A percentile compares a stretch with the other conserved stretches of the same genome.
Conservation (phyloP, 805 yeast genomes). For the Clavispora santaluciae region DNA sequence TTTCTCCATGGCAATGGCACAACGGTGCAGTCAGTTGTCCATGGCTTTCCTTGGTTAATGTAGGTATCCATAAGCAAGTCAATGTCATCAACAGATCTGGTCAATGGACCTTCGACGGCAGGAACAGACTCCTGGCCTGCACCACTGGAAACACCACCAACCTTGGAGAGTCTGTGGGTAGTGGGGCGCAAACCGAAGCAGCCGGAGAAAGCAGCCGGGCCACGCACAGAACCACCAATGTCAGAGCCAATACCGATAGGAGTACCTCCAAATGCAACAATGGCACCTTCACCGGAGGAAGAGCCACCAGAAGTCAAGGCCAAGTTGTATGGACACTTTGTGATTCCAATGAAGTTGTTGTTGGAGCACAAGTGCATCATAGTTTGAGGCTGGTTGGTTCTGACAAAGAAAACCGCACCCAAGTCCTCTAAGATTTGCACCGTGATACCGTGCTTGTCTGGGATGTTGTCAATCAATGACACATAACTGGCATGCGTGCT, state of each 20-base stretch:
- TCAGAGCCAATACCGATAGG: constrained; percentile 65
- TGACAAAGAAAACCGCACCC: constrained; percentile 59
- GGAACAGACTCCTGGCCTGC: constrained; percentile 63
- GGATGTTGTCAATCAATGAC: constrained; percentile 43
- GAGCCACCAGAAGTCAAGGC: constrained; percentile 66
- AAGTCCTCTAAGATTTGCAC: constrained; percentile 43
- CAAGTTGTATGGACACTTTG: constrained; percentile 56
- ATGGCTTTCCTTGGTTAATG: constrained; percentile 60
- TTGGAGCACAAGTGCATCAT: constrained; percentile 65
- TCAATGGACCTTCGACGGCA: constrained; percentile 66
- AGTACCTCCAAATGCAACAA: constrained; percentile 55
- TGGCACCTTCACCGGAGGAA: constrained; percentile 68
- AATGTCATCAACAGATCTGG: constrained; percentile 60
- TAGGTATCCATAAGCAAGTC: constrained; percentile 63
- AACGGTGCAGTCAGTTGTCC: constrained; percentile 48
- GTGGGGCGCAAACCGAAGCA: constrained; percentile 61
- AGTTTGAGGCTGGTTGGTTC: constrained; percentile 67
- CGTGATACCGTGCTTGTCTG: constrained; percentile 44
- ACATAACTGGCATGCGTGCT: constrained; percentile 61
- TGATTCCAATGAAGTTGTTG: constrained; percentile 55
- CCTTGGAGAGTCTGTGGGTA: constrained; percentile 42
- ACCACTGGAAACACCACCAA: constrained; percentile 50
- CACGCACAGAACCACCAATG: constrained; percentile 67
- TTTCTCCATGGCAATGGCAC: constrained; percentile 52
- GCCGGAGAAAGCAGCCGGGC: constrained; percentile 64